Conservation (phyloP, 805 yeast genomes). For the Candida corydali region DNA sequence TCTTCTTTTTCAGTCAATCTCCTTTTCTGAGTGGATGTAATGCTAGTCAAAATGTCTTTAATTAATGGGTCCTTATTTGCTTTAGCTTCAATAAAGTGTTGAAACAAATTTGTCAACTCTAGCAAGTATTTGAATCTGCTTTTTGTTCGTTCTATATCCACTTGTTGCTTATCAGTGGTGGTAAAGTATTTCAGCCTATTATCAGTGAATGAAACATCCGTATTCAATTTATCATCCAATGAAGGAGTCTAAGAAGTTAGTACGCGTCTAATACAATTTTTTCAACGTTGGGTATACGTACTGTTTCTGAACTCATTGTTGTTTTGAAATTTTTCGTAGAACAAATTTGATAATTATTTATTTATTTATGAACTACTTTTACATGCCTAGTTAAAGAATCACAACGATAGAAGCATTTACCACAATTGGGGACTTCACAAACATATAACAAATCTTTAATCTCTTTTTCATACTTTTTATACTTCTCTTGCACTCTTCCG, state of each 20-base stretch:
- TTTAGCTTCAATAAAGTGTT: conserved; percentile 60
- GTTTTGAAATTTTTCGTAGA: conserved; percentile 6
- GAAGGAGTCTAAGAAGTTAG: conserved; percentile 11
- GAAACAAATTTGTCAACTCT: conserved; percentile 61
- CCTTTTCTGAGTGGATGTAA: conserved; percentile 31
- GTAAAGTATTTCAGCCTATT: conserved; percentile 28
- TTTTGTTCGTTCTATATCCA: conserved; percentile 55
- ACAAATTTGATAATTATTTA: neutral
- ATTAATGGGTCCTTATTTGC: conserved; percentile 58
- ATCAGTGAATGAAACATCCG: neutral
- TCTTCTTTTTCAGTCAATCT: conserved; percentile 76
- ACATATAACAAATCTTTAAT: conserved; percentile 13
- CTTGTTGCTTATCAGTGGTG: conserved; percentile 30
- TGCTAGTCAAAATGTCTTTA: conserved; percentile 45
- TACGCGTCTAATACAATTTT: conserved; percentile 1
- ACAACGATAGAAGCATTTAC: conserved; percentile 45
- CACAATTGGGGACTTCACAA: conserved; percentile 31
- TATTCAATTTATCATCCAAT: conserved; percentile 9
- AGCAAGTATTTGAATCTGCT: conserved; percentile 61
- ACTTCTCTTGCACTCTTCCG: conserved; percentile 7
- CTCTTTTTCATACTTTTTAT: conserved; percentile 3
- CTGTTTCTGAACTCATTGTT: conserved; percentile 7
- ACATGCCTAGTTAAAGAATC: conserved; percentile 54
- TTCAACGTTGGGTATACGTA: neutral
- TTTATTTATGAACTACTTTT: conserved; percentile 41